These are phyloP conservation scores for Debaryomyces sp. DNA, from an alignment of 1,139 yeast species.

Conservation along the genomic window DNA sequence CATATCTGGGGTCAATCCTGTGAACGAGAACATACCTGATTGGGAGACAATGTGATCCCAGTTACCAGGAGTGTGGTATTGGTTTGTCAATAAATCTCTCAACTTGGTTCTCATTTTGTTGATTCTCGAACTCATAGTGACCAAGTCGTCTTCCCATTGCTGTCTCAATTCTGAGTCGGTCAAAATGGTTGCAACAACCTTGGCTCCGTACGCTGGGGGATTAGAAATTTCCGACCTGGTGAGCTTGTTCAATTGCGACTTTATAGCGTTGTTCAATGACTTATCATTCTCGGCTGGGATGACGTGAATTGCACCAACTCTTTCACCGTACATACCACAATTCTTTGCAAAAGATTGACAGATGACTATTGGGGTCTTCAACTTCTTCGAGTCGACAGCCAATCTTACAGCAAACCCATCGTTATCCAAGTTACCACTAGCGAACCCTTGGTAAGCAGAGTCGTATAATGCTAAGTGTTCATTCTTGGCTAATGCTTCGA, in stretches of 20 bases:
- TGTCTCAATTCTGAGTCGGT: slow-evolving; percentile 61
- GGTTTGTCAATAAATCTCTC: slow-evolving; percentile 57
- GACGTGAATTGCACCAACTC: slow-evolving; percentile 90
- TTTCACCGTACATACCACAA: slow-evolving; percentile 97
- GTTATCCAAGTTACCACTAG: slow-evolving; percentile 71
- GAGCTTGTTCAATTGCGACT: slow-evolving; percentile 77
- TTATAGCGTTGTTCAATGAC: slow-evolving; percentile 50
- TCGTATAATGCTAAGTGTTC: slow-evolving; percentile 48
- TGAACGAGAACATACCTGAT: slow-evolving; percentile 96
- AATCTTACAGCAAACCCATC: slow-evolving; percentile 89
- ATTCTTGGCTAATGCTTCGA: slow-evolving; percentile 40
- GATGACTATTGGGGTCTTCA: slow-evolving; percentile 58
- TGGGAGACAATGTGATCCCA: slow-evolving; percentile 95
- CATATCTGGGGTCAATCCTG: slow-evolving; percentile 81
- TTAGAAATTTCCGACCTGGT: slow-evolving; percentile 87
- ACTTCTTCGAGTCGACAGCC: slow-evolving; percentile 58
- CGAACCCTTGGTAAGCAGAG: slow-evolving; percentile 52
- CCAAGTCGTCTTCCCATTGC: slow-evolving; percentile 87
- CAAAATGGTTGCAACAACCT: slow-evolving; percentile 80
- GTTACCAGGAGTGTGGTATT: slow-evolving; percentile 76
- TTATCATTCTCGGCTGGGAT: slow-evolving; percentile 51
- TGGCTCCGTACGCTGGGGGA: slow-evolving; percentile 97
- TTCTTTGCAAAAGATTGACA: slow-evolving; percentile 98
- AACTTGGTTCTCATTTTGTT: slow-evolving; percentile 72
- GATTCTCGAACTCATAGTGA: slow-evolving; percentile 88